Evolutionary conservation across 225 moss, liverwort and hornwort genomes (phyloP).

Genomic region (Polytrichum commune): DNA sequence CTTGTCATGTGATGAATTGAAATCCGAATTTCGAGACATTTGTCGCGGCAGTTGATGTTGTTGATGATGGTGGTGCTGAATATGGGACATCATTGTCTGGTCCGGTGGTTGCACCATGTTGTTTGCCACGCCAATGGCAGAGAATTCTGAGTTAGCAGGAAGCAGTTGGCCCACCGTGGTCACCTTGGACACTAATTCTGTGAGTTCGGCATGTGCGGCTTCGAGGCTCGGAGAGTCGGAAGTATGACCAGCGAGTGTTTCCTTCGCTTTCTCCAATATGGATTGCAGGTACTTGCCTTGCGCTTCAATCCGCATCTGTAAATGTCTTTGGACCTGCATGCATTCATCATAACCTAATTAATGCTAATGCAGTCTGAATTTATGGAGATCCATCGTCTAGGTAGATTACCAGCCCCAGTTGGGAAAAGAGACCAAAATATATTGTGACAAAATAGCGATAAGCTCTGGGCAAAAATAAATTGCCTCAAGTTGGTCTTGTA

Average conservation of each 20-base stretch:
- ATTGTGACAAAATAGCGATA: too few relatives aligned
- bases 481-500: constrained; percentile 92
- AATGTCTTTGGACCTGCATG: constrained; percentile 73
- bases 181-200: constrained; percentile 79
- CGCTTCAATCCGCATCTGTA: constrained; percentile 91
- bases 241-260: constrained; percentile 78
- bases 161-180: constrained; percentile 28
- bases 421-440: constrained; percentile 2
- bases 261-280: constrained; percentile 92
- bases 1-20: constrained; percentile 16
- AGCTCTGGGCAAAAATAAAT: background rate
- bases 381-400: background rate
- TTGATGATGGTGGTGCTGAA: constrained; percentile 6
- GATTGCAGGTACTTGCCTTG: constrained; percentile 96
- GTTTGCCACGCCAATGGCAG: constrained; percentile 35
- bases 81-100: constrained; percentile 2
- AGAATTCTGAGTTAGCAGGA: constrained; percentile 48
- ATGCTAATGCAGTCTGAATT: background rate
- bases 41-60: constrained; percentile 17
- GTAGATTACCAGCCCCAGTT: background rate
- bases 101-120: constrained; percentile 11
- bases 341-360: background rate
- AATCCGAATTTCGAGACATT: constrained; percentile 1
- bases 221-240: constrained; percentile 71
- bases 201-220: constrained; percentile 79